These are phyloP conservation scores for Cercospora zeae-maydis DNA, from an alignment of 2,329 filamentous ascomycete species.

Conservation along the genomic window DNA sequence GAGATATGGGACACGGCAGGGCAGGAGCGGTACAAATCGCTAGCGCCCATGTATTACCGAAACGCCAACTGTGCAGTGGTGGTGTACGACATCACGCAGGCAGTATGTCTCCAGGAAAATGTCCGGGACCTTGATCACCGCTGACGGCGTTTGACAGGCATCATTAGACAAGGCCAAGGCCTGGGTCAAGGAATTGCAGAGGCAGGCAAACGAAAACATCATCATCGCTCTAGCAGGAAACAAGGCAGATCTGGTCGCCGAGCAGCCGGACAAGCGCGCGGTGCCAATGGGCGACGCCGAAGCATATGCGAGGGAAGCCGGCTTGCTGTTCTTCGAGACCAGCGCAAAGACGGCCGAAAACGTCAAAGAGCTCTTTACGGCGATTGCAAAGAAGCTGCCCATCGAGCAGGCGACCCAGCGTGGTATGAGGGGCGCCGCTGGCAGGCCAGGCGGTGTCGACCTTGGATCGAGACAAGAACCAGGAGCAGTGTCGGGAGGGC, in stretches of 20 bases:
- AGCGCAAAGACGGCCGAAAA: constrained; percentile 97
- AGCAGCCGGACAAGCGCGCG: constrained; percentile 92
- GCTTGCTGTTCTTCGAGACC: constrained; percentile 95
- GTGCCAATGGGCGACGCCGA: constrained; percentile 86
- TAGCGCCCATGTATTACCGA: constrained; percentile 99
- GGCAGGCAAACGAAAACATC: constrained; percentile 99
- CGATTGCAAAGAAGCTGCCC: constrained; percentile 95
- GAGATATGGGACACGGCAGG: constrained; percentile 99
- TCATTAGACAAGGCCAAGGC: constrained; percentile 98
- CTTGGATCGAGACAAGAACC: constrained; percentile 60
- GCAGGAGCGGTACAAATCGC: constrained; percentile 97
- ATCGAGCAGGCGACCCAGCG: constrained; percentile 93
- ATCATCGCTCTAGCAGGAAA: constrained; percentile 97
- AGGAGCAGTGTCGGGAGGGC: constrained; percentile 56
- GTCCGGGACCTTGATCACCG: background rate
- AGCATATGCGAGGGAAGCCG: constrained; percentile 89
- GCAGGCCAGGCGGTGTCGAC: constrained; percentile 63
- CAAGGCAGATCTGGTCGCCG: constrained; percentile 92
- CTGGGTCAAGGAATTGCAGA: constrained; percentile 98
- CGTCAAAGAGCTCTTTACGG: constrained; percentile 90
- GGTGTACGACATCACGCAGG: constrained; percentile 98
- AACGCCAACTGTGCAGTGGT: constrained; percentile 99
- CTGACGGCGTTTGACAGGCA: constrained; percentile 55
- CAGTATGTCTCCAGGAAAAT: constrained; percentile 55
- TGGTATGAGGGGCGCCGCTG: constrained; percentile 63